Conservation (phyloP, 148 eudicot genomes). For the Nepenthes mirabilis region DNA sequence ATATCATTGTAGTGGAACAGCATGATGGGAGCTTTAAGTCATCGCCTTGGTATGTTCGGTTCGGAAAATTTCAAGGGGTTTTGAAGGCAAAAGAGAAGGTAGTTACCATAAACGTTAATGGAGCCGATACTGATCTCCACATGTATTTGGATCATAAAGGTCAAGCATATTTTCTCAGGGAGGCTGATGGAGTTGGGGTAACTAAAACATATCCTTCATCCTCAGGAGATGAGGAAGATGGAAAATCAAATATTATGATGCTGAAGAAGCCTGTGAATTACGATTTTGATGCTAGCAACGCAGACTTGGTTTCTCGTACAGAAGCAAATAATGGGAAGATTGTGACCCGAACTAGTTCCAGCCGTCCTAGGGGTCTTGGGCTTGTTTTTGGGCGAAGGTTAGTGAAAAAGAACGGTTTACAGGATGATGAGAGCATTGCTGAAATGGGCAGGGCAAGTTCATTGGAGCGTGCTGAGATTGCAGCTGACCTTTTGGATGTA, state of each 20-base stretch:
- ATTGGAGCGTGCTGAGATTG: constrained; percentile 78
- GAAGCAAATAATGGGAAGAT: constrained; percentile 27
- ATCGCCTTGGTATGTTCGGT: constrained; percentile 91
- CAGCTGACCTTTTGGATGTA: constrained; percentile 85
- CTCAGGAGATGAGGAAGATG: constrained; percentile 52
- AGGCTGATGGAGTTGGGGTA: constrained; percentile 49
- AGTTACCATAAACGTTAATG: constrained; percentile 62
- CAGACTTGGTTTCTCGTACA: constrained; percentile 22
- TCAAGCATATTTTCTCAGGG: constrained; percentile 64
- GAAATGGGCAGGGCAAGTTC: constrained; percentile 28
- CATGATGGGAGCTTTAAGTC: constrained; percentile 80
- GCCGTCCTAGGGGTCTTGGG: constrained; percentile 43
- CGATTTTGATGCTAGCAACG: constrained; percentile 17
- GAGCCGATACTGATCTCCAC: constrained; percentile 53
- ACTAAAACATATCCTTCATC: constrained; percentile 22
- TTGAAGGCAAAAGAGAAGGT: constrained; percentile 65
- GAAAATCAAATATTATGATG: constrained; percentile 20
- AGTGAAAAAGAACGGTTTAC: constrained; percentile 22
- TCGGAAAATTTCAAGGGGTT: constrained; percentile 94
- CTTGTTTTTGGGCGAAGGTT: constrained; percentile 55
- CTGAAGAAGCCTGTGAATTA: constrained; percentile 40
- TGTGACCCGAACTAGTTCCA: constrained; percentile 22
- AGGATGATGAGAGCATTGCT: constrained; percentile 15
- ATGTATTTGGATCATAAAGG: constrained; percentile 86
- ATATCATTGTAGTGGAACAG: constrained; percentile 88